Evolutionary conservation across 2,329 filamentous ascomycete species (phyloP), one percentile per base, ranked within the genome.

Genomic region (Botrytis elliptica): DNA sequence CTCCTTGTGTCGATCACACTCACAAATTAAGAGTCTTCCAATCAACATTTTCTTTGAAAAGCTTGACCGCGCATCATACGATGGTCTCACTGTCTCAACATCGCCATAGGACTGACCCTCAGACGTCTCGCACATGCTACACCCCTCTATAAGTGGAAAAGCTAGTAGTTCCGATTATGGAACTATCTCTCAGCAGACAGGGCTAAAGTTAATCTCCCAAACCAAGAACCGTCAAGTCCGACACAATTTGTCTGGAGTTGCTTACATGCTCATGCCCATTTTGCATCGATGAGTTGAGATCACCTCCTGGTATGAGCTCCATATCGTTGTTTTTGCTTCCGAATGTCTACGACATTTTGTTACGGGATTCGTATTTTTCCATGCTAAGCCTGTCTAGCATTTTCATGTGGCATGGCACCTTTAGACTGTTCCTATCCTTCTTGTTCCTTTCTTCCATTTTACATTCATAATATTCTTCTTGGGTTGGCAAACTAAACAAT

Each of bases 401-500:
- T 38, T 38, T 75, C 72, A 22, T 64, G 46, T 68, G 69, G 63
- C 44, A 49, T 72, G 40, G 29, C 36, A 40, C 25, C 52, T 65
- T 60, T 55, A 70, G 74, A 75, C 72, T 75, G 75, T 75, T 74
- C 75, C 73, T 76, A 75, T 68, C 59, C 72, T 44, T 29, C 65
- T 16, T 38, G 29, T n/a, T 22, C 44, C 44, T 40, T n/a, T 49
- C 44, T 52, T 67, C 64, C 69, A 46, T 68, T 49, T 72, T 73
- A 33, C 57, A 64, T 64, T 73, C 71, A 29, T 73, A 60, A 55
- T 75, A 71, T 75, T 72, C 46, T 70, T 63, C 67, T 70, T 59
- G 64, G 72, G 46, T 59, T 62, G 69, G 70, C 71, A 79, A 78
- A 78, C 74, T 73, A 77, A 79, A 77, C 74, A 75, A 76, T 72